phyloP scores from a whole-genome alignment of 2,329 filamentous ascomycete species.

The Cercospora brassicicola region DNA sequence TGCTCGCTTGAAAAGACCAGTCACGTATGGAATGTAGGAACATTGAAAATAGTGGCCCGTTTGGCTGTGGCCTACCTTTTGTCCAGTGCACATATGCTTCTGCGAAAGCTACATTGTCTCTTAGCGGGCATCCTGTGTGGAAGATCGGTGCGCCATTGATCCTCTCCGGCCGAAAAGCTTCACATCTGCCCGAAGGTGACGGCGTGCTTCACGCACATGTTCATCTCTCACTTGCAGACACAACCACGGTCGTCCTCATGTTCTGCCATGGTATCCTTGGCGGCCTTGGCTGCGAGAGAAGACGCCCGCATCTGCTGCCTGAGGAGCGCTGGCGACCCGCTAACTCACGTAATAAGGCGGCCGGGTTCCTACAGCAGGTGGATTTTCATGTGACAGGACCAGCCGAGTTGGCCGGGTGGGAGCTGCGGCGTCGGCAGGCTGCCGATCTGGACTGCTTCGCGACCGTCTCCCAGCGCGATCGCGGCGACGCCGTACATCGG shows the following conservation, averaged over 20 bases:
- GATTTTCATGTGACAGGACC: not conserved
- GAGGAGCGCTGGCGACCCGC: not conserved
- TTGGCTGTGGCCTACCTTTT: not conserved
- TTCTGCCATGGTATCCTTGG: not conserved
- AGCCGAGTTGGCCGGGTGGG: not conserved
- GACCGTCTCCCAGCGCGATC: not conserved
- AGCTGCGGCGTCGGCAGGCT: not conserved
- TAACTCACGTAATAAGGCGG: constrained; percentile 1
- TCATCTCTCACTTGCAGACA: not conserved
- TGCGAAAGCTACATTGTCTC: not conserved
- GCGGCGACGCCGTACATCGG: not conserved
- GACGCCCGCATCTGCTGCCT: not conserved
- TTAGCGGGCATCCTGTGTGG: not conserved
- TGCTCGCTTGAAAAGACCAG: not conserved
- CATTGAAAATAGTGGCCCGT: not conserved
- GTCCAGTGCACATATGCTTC: not conserved
- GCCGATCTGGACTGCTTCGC: not conserved
- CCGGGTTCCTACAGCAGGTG: not conserved
- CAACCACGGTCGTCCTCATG: not conserved
- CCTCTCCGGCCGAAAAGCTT: not conserved
- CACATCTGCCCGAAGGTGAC: not conserved
- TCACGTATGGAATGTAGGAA: not conserved
- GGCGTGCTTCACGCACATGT: not conserved
- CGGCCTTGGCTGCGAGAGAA: not conserved
- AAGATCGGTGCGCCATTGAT: not conserved